Evolutionary conservation across 345 rosid genomes (phyloP), one percentile per base, ranked within the genome.

Genomic region (Populus davidiana): DNA sequence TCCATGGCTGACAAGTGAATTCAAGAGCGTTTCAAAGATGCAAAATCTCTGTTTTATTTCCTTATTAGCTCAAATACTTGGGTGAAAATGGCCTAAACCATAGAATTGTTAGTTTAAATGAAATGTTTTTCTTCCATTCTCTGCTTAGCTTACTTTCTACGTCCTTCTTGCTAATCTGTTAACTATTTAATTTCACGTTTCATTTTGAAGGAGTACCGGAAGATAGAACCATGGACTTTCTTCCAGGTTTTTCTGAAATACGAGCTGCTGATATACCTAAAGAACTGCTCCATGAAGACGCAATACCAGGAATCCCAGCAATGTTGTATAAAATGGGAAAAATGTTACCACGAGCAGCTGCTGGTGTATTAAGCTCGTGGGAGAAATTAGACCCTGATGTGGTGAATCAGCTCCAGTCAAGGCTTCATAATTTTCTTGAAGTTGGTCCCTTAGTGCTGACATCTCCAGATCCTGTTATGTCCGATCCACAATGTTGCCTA

Each of bases 311-410:
- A 6, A 50, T 91, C 41, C 33, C 85, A 10, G 0, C 25, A 39
- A 69, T 86, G 85, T 9, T 86, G 25, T 59, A 86, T 36, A 84
- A 82, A 72, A 81, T 89, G 88, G 90, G 85, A 27, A 50, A 50
- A 54, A 67, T 23, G 14, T 70, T 89, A 44, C 82, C 90, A 7
- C 79, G 77, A 56, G 89, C 93, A 20, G 68, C 84, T 0, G 87
- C 80, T 2, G 78, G 89, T 9, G 86, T 39, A n/a, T 47, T 47
- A 11, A 91, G 86, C 72, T 82, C 88, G 25, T 86, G 76, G 33
- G 87, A 85, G 70, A 86, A 85, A 59, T 20, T 89, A 5, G 94
- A 90, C 64, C 64, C 72, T 2, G 11, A 66, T 8, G 75, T 76
- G 5, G 75, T 69, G 5, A 20, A 73, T 44, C 64, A 35, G 10